Base-by-base conservation (phyloP, 2,329 filamentous ascomycete genomes). In the Phialocephala subalpina region DNA sequence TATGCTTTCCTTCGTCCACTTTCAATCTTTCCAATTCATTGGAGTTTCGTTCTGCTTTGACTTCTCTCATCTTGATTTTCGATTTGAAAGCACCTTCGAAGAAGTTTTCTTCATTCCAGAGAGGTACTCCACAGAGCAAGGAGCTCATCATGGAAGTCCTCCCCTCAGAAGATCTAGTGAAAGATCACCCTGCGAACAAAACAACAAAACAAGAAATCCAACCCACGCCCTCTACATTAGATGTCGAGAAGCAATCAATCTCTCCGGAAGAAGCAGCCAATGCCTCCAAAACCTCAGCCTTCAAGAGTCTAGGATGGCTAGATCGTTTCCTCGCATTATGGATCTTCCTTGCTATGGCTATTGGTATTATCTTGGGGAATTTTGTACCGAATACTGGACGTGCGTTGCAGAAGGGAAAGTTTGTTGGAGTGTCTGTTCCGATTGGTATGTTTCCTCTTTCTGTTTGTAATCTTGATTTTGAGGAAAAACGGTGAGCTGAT, bases 281-380 rank as follows among this genome's bases (percentile, higher is more conserved):
- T 22, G n/a, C 63, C 9, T 22, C 42, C 6, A 70, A 73, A 62
- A 60, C 57, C 27, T 74, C 73, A 1, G 69, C 66, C 0, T 75
- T 73, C 70, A 76, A 74, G 63, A 63, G 64, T 58, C 77, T 85
- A 8, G 82, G 82, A 0, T 74, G 79, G n/a, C 76, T 86, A 0
- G 83, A 86, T 69, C 80, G 81, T 0, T 82, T 84, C 66, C 79
- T 86, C 0, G 84, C 81, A 2, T 9, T 86, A 58, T 86, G 88
- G 88, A 91, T 91, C 66, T 80, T 91, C 55, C 80, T 91, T 1
- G 86, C 88, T n/a, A 91, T 91, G 85, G 82, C 81, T 9, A 78
- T 90, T 29, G 88, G 89, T 1, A 89, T 91, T 56, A 80, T 90
- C 1, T 76, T 91, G 0, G 88, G 87, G 2, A 90, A 90, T 71